Conservation (phyloP, 1,284 basidiomycete species). For the Fomes fomentarius region DNA sequence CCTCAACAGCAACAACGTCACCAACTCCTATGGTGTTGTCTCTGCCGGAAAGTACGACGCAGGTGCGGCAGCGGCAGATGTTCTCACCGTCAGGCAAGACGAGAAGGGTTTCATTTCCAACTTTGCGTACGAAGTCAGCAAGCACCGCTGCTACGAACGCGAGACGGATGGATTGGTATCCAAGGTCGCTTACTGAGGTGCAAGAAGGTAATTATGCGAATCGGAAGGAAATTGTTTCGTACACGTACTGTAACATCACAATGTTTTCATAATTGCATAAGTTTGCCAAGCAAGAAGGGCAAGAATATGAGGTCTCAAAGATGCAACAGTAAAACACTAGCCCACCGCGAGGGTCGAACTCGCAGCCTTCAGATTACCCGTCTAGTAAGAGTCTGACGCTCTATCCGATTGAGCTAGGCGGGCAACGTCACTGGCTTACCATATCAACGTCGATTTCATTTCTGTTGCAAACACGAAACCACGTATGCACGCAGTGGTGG, state of each 20-base stretch:
- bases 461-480: too few relatives aligned
- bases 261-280: not conserved
- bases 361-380: constrained; percentile 77
- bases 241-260: not conserved
- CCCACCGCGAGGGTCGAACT: constrained; percentile 92
- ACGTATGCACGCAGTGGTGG: too few relatives aligned
- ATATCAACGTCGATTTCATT: not conserved
- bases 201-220: too few relatives aligned
- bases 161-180: constrained; percentile 58
- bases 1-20: constrained; percentile 42
- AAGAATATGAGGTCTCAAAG: constrained; percentile 17
- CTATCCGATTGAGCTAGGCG: constrained; percentile 88
- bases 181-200: constrained; percentile 56
- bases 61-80: constrained; percentile 43
- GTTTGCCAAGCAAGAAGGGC: not conserved
- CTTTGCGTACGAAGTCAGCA: constrained; percentile 64
- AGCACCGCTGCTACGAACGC: constrained; percentile 64
- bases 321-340: constrained; percentile 42
- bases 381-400: constrained; percentile 71
- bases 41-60: constrained; percentile 54
- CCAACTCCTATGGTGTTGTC: constrained; percentile 62
- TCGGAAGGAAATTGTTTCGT: not conserved
- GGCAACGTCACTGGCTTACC: constrained; percentile 38
- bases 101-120: constrained; percentile 58
- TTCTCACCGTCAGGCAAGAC: constrained; percentile 44